Evolutionary conservation across 176 grass and related monocot genomes (phyloP).

Genomic region (Phoenix roebelenii): DNA sequence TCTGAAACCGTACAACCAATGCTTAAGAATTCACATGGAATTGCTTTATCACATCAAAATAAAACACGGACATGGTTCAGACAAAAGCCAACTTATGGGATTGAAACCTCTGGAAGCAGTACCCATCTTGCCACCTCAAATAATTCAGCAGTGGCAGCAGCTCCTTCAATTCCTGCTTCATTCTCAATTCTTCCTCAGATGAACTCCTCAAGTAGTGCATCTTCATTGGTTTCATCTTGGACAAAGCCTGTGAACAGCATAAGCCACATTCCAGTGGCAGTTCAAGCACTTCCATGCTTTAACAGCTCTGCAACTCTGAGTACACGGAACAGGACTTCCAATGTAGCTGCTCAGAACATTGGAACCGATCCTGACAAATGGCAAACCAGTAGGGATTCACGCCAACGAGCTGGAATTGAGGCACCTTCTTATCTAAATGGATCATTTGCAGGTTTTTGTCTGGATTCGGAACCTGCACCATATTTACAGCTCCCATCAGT

Average conservation of each 20-base stretch:
- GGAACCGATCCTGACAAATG: neutral
- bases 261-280: constrained; percentile 1
- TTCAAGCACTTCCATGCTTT: constrained; percentile 17
- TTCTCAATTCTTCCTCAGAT: constrained; percentile 1
- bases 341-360: neutral
- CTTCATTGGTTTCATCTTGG: constrained; percentile 5
- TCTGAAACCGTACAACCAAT: constrained; percentile 24
- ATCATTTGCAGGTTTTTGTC: constrained; percentile 9
- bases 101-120: constrained; percentile 1
- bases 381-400: constrained; percentile 6
- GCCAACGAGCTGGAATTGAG: neutral
- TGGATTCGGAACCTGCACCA: constrained; percentile 25
- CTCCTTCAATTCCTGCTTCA: constrained; percentile 15
- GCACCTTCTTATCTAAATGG: constrained; percentile 8
- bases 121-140: constrained; percentile 8
- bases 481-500: constrained; percentile 2
- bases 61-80: constrained; percentile 15
- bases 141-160: constrained; percentile 9
- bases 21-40: neutral
- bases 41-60: constrained; percentile 20
- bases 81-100: constrained; percentile 14
- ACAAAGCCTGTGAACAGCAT: neutral
- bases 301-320: constrained; percentile 11
- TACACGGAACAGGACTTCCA: constrained; percentile 3
- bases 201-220: neutral